Evolutionary conservation across 1,284 basidiomycete genomes (phyloP), one percentile per base, ranked within the genome.

Genomic region (Meira miltonrushii): DNA sequence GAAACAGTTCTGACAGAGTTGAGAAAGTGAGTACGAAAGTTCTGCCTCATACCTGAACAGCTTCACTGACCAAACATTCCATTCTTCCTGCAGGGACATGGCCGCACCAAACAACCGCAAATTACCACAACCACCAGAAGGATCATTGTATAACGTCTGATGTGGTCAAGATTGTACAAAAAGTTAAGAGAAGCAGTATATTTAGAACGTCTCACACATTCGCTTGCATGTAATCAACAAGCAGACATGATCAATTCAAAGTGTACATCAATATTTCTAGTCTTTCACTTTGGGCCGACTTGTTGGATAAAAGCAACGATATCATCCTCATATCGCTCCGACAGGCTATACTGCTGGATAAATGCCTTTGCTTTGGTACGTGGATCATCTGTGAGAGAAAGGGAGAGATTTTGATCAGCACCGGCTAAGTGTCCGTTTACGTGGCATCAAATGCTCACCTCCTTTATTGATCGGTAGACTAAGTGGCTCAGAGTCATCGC

Each of bases 71-170:
- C 5, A 48, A 1, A 25, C 5, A 8, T 23, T 43, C n/a, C n/a
- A 21, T 52, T n/a, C 46, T 44, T 19, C n/a, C 40, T 33, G 41
- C 71, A 96, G 92, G 81, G 92, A 95, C 79, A 97, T 98, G 94
- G 92, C 88, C 1, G 85, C 88, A 47, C 86, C 88, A 67, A 84
- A 85, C 60, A 97, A 97, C 80, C 84, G 92, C 72, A 98, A 97
- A 82, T 84, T 94, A 47, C 88, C 92, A 37, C 94, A 98, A 81
- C 94, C 94, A 2, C 85, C 88, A 21, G 94, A 98, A 79, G 92
- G 92, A 28, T 64, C 71, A n/a, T 59, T 64, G 25, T 77, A 74
- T 67, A 57, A 51, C 23, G 39, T 19, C 12, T 53, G 37, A 23
- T 25, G 23, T 50, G 48, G 10, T n/a, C 4, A 38, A n/a, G n/a